These are phyloP conservation scores for Aspergillus ostianus DNA, from an alignment of 495 filamentous ascomycete genomes.

Conservation along the genomic window DNA sequence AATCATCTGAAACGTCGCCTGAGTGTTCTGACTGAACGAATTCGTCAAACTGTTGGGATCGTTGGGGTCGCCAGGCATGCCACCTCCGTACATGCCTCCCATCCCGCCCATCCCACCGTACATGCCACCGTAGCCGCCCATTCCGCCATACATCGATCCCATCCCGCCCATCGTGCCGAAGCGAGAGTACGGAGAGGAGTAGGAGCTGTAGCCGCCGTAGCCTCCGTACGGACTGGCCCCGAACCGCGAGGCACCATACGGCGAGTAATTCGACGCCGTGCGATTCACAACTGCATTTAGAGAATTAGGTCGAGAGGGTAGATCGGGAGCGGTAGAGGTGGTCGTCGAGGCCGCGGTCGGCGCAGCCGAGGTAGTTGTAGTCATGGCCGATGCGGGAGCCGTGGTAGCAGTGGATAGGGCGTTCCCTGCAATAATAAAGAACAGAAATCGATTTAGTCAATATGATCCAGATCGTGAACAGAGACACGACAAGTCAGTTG, in stretches of 20 bases:
- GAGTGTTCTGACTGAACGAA: conserved; percentile 85
- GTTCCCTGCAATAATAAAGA: conserved; percentile 30
- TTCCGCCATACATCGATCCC: conserved; percentile 59
- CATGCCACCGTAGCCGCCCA: conserved; percentile 47
- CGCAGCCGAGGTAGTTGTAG: conserved; percentile 35
- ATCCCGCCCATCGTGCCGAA: conserved; percentile 58
- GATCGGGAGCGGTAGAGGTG: conserved; percentile 58
- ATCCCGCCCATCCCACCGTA: conserved; percentile 54
- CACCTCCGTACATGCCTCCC: conserved; percentile 57
- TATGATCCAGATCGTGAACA: conserved; percentile 4
- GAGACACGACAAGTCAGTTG: conserved; percentile 4
- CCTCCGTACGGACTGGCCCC: conserved; percentile 51
- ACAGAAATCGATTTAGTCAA: conserved; percentile 1
- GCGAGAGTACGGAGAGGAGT: conserved; percentile 66
- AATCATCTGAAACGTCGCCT: conserved; percentile 98
- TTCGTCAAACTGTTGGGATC: conserved; percentile 91
- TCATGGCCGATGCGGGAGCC: conserved; percentile 38
- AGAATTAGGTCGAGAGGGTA: conserved; percentile 76
- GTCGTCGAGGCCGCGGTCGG: conserved; percentile 43
- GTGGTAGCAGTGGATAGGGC: conserved; percentile 37
- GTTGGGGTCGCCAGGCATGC: conserved; percentile 66
- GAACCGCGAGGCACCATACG: conserved; percentile 64
- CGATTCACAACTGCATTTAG: conserved; percentile 76
- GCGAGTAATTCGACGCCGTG: conserved; percentile 79
- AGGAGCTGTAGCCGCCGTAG: conserved; percentile 48